Conservation (phyloP, 2,329 filamentous ascomycete genomes). For the Didymella sp. region DNA sequence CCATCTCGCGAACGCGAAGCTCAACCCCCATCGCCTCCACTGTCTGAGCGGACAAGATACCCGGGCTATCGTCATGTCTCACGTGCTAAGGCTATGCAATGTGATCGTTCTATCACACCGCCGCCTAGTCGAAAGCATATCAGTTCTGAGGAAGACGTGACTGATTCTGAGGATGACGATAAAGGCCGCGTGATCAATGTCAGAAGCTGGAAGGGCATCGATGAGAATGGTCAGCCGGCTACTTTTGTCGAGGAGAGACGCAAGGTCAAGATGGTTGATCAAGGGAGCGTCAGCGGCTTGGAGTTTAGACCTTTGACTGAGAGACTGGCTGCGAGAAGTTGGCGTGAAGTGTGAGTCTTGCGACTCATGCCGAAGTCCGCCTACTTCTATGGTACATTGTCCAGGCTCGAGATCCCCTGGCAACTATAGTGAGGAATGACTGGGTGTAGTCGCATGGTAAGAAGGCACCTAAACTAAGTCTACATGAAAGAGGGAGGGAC, state of each 20-base stretch:
- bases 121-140: conserved; percentile 19
- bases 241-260: conserved; percentile 39
- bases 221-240: conserved; percentile 39
- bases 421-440: not conserved
- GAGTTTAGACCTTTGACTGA: conserved; percentile 18
- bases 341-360: conserved; percentile 9
- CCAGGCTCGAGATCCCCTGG: not conserved
- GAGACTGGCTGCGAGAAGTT: conserved; percentile 9
- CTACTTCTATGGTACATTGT: not conserved
- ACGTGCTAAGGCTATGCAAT: conserved; percentile 11
- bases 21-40: conserved; percentile 13
- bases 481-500: not conserved
- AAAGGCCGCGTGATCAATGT: conserved; percentile 26
- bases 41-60: conserved; percentile 10
- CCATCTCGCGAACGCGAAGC: conserved; percentile 10
- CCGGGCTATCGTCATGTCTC: conserved; percentile 27
- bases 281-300: conserved; percentile 6
- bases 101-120: conserved; percentile 17
- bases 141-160: conserved; percentile 32
- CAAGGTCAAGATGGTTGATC: conserved; percentile 8
- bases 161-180: conserved; percentile 36
- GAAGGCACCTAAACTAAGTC: not conserved
- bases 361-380: too few relatives aligned
- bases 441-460: not conserved
- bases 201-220: conserved; percentile 37